phyloP scores from a whole-genome alignment of 345 rosid genomes.

The Boechera divaricarpa region DNA sequence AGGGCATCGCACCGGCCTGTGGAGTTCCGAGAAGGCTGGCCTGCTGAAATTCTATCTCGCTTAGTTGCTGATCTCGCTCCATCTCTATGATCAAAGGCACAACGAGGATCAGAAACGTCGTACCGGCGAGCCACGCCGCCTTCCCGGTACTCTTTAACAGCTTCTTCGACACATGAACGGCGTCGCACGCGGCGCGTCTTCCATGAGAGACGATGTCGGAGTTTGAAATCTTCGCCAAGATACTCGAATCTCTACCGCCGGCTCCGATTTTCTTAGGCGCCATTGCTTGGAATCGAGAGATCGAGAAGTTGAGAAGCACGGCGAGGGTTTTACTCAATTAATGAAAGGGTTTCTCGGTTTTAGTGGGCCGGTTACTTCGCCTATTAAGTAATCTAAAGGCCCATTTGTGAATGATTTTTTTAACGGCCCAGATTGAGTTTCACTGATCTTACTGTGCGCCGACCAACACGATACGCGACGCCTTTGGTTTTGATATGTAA shows the following conservation, averaged over 20 bases:
- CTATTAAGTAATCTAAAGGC: neutral
- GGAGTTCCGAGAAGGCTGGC: constrained; percentile 72
- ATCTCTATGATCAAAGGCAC: constrained; percentile 71
- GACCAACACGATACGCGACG: constrained; percentile 24
- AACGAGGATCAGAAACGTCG: constrained; percentile 68
- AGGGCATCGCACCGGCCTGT: constrained; percentile 35
- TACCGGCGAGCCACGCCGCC: constrained; percentile 87
- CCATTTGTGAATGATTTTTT: neutral
- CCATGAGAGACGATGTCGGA: constrained; percentile 57
- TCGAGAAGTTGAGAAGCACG: neutral
- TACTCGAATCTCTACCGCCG: constrained; percentile 40
- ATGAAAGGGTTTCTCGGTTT: neutral
- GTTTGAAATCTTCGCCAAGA: constrained; percentile 52
- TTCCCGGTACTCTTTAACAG: constrained; percentile 82
- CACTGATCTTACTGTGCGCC: constrained; percentile 12
- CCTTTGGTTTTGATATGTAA: constrained; percentile 25
- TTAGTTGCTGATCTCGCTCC: constrained; percentile 73
- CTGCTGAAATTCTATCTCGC: constrained; percentile 73
- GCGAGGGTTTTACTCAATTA: constrained; percentile 2
- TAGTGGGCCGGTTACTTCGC: neutral
- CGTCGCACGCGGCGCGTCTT: constrained; percentile 61
- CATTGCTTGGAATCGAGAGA: constrained; percentile 41
- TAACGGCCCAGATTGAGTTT: constrained; percentile 18
- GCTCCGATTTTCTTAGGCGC: constrained; percentile 59
- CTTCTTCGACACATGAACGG: constrained; percentile 68